Conservation (phyloP, 2,329 filamentous ascomycete genomes). For the Colletotrichum sp. region DNA sequence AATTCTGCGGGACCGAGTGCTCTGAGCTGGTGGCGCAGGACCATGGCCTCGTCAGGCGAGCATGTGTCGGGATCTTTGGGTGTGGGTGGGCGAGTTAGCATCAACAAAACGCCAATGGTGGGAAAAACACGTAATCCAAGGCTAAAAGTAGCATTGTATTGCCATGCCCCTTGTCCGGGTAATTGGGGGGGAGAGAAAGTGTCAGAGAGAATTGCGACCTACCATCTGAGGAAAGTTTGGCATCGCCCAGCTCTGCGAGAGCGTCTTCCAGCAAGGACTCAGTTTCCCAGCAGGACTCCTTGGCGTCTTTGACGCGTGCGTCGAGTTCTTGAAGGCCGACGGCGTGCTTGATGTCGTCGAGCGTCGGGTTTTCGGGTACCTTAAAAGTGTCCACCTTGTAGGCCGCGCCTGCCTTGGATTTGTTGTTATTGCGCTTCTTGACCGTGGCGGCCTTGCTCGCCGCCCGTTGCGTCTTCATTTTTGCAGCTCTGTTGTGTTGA, state of each 20-base stretch:
- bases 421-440: conserved; percentile 29
- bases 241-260: conserved; percentile 61
- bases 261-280: conserved; percentile 69
- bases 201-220: conserved; percentile 28
- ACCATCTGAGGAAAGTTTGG: conserved; percentile 50
- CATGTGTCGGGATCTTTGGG: conserved; percentile 55
- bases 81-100: conserved; percentile 13
- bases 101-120: background rate
- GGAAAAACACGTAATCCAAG: conserved; percentile 11
- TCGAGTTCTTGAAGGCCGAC: conserved; percentile 47
- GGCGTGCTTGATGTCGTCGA: conserved; percentile 39
- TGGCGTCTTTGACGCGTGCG: conserved; percentile 55
- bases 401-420: conserved; percentile 26
- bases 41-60: conserved; percentile 70
- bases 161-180: conserved; percentile 3
- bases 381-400: conserved; percentile 38
- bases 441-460: conserved; percentile 34
- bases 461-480: conserved; percentile 35
- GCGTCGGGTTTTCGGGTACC: conserved; percentile 36
- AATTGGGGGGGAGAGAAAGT: background rate
- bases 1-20: conserved; percentile 80
- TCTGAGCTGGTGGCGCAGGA: conserved; percentile 74
- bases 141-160: conserved; percentile 11
- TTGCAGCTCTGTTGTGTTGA: conserved; percentile 25
- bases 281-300: conserved; percentile 62